Percentiles rank a stretch among this genome's conserved stretches.
Conservation (phyloP, 495 filamentous ascomycete genomes). For the Cercophora scortea region DNA sequence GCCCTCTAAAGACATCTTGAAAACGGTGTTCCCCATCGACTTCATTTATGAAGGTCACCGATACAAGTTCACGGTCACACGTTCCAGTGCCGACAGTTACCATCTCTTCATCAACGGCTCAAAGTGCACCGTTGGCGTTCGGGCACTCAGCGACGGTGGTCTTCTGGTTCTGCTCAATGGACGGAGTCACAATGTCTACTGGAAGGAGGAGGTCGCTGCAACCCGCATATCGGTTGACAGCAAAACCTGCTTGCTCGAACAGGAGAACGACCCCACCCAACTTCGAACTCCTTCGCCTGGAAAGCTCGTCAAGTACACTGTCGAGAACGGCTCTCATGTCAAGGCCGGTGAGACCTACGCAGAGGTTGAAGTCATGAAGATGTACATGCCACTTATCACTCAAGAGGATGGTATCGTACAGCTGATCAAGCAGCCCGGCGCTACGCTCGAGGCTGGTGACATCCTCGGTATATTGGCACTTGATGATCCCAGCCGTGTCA, state of each 20-base stretch:
- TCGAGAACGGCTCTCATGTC: slow-evolving; percentile 94
- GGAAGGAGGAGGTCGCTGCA: slow-evolving; percentile 96
- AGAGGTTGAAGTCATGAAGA: slow-evolving; percentile 99
- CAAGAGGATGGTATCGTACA: slow-evolving; percentile 96
- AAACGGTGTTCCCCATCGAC: slow-evolving; percentile 96
- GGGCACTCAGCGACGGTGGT: slow-evolving; percentile 88
- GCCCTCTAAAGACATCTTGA: slow-evolving; percentile 88
- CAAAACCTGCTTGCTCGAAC: slow-evolving; percentile 96
- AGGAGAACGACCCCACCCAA: slow-evolving; percentile 98
- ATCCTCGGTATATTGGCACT: slow-evolving; percentile 96
- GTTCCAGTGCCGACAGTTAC: slow-evolving; percentile 89
- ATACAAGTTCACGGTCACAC: slow-evolving; percentile 97
- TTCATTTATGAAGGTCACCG: slow-evolving; percentile 96
- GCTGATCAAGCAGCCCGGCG: slow-evolving; percentile 97
- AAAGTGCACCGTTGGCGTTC: slow-evolving; percentile 88
- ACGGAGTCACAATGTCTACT: slow-evolving; percentile 96
- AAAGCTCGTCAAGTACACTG: slow-evolving; percentile 97
- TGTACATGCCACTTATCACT: slow-evolving; percentile 99
- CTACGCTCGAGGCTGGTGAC: slow-evolving; percentile 95
- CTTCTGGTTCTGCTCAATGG: slow-evolving; percentile 85
- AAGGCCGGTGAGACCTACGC: slow-evolving; percentile 89
- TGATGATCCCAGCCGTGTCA: slow-evolving; percentile 92
- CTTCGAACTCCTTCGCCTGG: slow-evolving; percentile 90
- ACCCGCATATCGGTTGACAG: slow-evolving; percentile 93
- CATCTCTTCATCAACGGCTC: slow-evolving; percentile 99